Percentiles rank a stretch among this genome's conserved stretches.
phyloP scores from a whole-genome alignment of 768 basidiomycete species.

The Leccinum subgranulosum region DNA sequence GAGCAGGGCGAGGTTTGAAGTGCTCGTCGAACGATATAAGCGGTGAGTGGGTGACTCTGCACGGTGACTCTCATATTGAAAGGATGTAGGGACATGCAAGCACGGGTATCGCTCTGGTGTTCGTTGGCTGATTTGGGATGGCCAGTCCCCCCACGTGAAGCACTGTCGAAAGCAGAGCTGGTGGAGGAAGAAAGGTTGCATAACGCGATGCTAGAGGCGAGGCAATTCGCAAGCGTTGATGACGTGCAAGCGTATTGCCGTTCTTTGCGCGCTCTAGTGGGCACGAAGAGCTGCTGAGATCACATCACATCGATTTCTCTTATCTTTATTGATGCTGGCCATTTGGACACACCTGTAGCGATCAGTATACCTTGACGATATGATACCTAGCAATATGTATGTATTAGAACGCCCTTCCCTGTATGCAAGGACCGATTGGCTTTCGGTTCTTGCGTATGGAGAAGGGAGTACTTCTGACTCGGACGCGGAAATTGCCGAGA shows the following conservation, averaged over 20 bases:
- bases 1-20: conserved; percentile 56
- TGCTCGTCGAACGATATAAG: conserved; percentile 53
- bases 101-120: conserved; percentile 61
- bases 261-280: conserved; percentile 57
- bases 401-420: conserved; percentile 20
- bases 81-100: conserved; percentile 57
- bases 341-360: not conserved
- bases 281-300: conserved; percentile 43
- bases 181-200: conserved; percentile 64
- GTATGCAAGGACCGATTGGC: conserved; percentile 23
- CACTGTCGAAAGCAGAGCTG: conserved; percentile 65
- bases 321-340: not conserved
- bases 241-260: conserved; percentile 55
- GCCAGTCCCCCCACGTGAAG: conserved; percentile 56
- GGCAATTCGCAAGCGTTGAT: conserved; percentile 47
- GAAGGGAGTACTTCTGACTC: conserved; percentile 19
- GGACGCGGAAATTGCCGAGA: conserved; percentile 22
- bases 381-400: conserved; percentile 20
- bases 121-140: conserved; percentile 59
- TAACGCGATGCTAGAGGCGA: conserved; percentile 58
- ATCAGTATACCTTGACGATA: conserved; percentile 22
- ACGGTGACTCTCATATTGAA: conserved; percentile 1
- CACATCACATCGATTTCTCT: not conserved
- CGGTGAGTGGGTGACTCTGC: conserved; percentile 36
- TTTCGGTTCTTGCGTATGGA: conserved; percentile 31